A percentile compares a stretch with the other conserved stretches of the same genome.
Evolutionary conservation across 495 filamentous ascomycete species (phyloP).

Genomic region (Neurospora sp.): DNA sequence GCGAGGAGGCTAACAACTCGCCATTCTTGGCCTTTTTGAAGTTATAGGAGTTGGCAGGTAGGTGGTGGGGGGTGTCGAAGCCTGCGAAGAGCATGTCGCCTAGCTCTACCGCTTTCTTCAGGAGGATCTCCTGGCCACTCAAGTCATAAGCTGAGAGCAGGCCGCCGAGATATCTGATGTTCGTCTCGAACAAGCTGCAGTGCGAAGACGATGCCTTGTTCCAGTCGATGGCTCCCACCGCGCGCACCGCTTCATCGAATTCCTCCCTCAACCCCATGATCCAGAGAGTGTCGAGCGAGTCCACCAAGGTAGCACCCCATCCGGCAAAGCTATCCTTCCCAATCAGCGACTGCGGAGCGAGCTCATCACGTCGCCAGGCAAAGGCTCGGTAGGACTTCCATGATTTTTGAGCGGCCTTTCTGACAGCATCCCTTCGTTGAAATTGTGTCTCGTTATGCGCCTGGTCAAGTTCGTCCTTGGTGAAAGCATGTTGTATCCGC

Average conservation of each 20-base stretch:
- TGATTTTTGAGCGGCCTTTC: constrained; percentile 54
- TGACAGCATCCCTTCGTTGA: constrained; percentile 37
- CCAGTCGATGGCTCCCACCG: constrained; percentile 69
- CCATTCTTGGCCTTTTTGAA: constrained; percentile 49
- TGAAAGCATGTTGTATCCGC: constrained; percentile 31
- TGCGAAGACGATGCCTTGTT: constrained; percentile 44
- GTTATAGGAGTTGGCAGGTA: constrained; percentile 67
- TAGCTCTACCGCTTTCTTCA: constrained; percentile 73
- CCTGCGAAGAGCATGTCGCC: constrained; percentile 73
- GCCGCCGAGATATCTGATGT: constrained; percentile 69
- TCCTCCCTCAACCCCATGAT: constrained; percentile 80
- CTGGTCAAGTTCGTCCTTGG: constrained; percentile 20
- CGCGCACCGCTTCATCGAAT: constrained; percentile 64
- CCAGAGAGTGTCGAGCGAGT: constrained; percentile 79
- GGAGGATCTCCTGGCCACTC: constrained; percentile 46
- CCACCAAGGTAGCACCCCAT: constrained; percentile 84
- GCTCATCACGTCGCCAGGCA: constrained; percentile 71
- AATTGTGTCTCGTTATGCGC: constrained; percentile 19
- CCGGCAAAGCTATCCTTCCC: constrained; percentile 61
- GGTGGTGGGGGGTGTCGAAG: constrained; percentile 85
- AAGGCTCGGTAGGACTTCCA: constrained; percentile 67
- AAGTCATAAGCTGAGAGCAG: constrained; percentile 71
- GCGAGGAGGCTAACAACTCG: constrained; percentile 28
- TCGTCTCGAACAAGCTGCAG: constrained; percentile 70
- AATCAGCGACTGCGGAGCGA: constrained; percentile 50